Base-by-base conservation (phyloP, 2,329 filamentous ascomycete genomes). In the Alternaria conjuncta region DNA sequence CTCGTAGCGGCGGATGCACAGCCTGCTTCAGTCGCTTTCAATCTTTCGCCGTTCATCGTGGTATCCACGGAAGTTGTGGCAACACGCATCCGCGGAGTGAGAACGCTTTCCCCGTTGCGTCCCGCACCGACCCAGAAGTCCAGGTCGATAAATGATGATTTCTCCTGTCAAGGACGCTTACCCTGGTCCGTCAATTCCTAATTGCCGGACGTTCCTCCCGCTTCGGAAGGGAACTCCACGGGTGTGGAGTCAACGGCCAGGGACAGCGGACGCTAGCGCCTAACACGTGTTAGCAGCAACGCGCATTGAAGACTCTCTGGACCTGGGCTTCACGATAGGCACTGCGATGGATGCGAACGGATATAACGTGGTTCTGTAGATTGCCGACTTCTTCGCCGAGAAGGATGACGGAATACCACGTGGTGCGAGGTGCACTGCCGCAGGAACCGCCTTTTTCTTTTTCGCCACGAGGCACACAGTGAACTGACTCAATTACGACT, bases 191-290 rank as follows among this genome's bases (percentile, higher is more conserved):
- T 51, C 63, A 51, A 54, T 51, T 55, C 32, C 28, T 26, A 36
- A 54, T 23, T 57, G 60, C 46, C 60, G 59, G 51, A 61, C 50
- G 26, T 59, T 44, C 56, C 54, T 58, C 60, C 59, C 60, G 60
- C 46, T 50, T 45, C 63, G 51, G 63, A 57, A 60, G 56, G 46
- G 23, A 49, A n/a, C 49, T 53, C 49, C 49, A 53, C 49, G 20
- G 49, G 26, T 41, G 60, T 57, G 57, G 60, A 59, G 63, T 59
- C 61, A 59, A 32, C 51, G 46, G 44, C 28, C 50, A 66, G 58
- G 61, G 57, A 44, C 45, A 44, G 23, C 46, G 45, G 36, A 59
- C 56, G 49, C 61, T 53, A 63, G 20, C 11, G 15, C 30, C 50
- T 12, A 18, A 47, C 6, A 2, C 11, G n/a, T 26, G 6, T 53